These are phyloP conservation scores for Parastagonospora avenae DNA, from an alignment of 2,329 filamentous ascomycete species.

Conservation along the genomic window DNA sequence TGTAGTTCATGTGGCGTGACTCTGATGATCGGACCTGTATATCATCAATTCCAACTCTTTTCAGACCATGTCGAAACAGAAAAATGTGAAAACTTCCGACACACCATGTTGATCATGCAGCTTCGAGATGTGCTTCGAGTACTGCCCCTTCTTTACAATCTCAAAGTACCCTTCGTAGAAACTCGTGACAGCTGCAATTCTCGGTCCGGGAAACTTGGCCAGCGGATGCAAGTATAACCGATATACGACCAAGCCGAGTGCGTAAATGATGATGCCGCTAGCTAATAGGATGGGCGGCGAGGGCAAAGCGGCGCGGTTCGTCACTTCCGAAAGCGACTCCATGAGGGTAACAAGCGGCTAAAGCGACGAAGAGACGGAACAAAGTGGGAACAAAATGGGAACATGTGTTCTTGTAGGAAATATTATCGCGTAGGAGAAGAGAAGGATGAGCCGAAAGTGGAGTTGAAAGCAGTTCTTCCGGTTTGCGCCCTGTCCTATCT, in stretches of 20 bases:
- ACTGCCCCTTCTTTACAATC: constrained; percentile 38
- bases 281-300: constrained; percentile 16
- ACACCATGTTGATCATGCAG: constrained; percentile 42
- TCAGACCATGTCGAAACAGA: not conserved
- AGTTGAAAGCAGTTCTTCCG: not conserved
- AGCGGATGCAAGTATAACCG: constrained; percentile 53
- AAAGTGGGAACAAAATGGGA: not conserved
- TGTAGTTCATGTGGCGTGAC: constrained; percentile 52
- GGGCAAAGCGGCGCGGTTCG: constrained; percentile 5
- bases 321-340: constrained; percentile 7
- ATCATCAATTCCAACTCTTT: not conserved
- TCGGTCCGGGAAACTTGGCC: constrained; percentile 52
- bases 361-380: not conserved
- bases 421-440: no score
- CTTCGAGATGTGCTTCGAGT: constrained; percentile 35
- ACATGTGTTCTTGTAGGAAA: no score
- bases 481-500: no score
- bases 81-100: not conserved
- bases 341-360: no score
- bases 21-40: constrained; percentile 48
- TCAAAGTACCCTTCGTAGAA: constrained; percentile 46
- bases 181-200: constrained; percentile 33
- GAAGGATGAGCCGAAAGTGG: not conserved
- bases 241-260: constrained; percentile 38
- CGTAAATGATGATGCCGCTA: constrained; percentile 18